Base-by-base conservation (phyloP, 352 stramenopile species). In the Halophytophthora batemanensis region DNA sequence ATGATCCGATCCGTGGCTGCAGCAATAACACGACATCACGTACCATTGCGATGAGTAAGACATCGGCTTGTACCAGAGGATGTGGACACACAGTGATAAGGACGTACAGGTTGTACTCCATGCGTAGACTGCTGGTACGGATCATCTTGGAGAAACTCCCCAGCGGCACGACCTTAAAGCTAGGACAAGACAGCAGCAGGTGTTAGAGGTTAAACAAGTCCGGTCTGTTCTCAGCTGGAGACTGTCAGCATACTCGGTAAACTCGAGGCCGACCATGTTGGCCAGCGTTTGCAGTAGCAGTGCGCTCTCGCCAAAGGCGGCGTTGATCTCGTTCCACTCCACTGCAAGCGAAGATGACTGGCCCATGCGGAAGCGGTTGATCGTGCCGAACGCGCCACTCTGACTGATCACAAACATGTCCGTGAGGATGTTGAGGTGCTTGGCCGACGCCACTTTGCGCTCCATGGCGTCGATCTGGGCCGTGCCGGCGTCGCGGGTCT, bases 311-410 rank as follows among this genome's bases (percentile, higher is more conserved):
- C 86, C 86, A 6, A 91, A 74, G 6, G 69, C 86, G 21, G 86
- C 80, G 23, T 95, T 95, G 60, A 93, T 93, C 53, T 95, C 86
- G 51, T 94, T 90, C 86, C 86, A 95, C 47, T 95, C 86, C 28
- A 92, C 65, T 6, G 82, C 62, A 12, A 70, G 59, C 1, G 60
- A 70, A 1, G 72, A 49, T 37, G 85, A 57, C 40, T 86, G 78
- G 3, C 86, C 86, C 55, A 95, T 66, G 17, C 82, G 71, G 53
- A 95, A 94, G 14, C 74, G 72, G 47, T 94, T 95, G 57, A 95
- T 92, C 21, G 77, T 93, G 18, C 78, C 86, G 56, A 93, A 92
- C 12, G 61, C 63, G 6, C 84, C 86, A 40, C 69, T 78, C 47
- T 88, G 70, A 8, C 74, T 66, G 53, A 95, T 94, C 34, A 67